Evolutionary conservation across 2,329 filamentous ascomycete species (phyloP).

Genomic region (Venturia asperata): DNA sequence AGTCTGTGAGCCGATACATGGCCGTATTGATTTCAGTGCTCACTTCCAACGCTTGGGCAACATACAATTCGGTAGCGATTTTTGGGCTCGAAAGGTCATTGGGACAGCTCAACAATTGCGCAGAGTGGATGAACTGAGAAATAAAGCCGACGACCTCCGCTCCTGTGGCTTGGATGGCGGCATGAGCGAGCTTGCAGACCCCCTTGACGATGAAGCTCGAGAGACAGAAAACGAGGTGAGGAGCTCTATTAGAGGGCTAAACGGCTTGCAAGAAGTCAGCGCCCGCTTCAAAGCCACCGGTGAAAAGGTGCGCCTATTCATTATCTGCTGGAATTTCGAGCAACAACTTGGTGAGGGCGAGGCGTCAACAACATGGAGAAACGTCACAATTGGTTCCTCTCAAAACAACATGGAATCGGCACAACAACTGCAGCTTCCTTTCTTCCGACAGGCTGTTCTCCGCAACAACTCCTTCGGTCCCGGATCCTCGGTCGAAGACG

Average conservation of each 20-base stretch:
- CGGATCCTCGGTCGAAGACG: neutral
- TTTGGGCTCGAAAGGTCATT: constrained; percentile 37
- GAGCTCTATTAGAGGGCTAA: constrained; percentile 31
- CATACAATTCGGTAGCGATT: constrained; percentile 37
- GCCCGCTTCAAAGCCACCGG: constrained; percentile 28
- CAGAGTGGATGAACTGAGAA: constrained; percentile 20
- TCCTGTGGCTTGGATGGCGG: constrained; percentile 14
- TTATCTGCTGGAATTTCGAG: constrained; percentile 35
- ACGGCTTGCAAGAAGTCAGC: constrained; percentile 38
- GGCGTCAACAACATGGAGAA: constrained; percentile 30
- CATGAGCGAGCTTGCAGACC: neutral
- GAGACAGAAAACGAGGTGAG: constrained; percentile 26
- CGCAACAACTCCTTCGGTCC: constrained; percentile 14
- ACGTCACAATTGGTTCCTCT: constrained; percentile 22
- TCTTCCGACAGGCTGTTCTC: constrained; percentile 3
- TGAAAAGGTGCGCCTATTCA: constrained; percentile 28
- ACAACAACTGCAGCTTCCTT: neutral
- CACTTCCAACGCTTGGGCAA: constrained; percentile 26
- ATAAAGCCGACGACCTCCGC: neutral
- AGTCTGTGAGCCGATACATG: constrained; percentile 22
- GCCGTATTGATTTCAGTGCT: constrained; percentile 23
- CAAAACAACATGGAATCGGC: constrained; percentile 22
- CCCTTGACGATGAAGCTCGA: constrained; percentile 18
- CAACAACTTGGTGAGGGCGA: constrained; percentile 27
- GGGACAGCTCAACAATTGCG: constrained; percentile 25